Evolutionary conservation across 2,329 filamentous ascomycete species (phyloP).

Genomic region (Aspergillus pseudoglaucus): DNA sequence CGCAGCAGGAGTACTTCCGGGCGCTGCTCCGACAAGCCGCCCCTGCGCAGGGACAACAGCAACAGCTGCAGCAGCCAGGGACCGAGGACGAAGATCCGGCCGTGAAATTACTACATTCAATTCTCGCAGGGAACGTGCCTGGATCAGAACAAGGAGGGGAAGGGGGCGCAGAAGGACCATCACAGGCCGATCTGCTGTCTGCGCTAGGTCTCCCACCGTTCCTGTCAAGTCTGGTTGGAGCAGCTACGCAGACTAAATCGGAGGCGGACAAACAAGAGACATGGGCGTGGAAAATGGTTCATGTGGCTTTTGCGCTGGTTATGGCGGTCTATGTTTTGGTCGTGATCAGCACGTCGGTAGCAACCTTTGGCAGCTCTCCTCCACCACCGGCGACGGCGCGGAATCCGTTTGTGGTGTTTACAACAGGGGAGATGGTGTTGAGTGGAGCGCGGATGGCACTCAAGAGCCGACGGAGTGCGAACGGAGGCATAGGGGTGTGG

Average conservation of each 20-base stretch:
- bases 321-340: constrained; percentile 49
- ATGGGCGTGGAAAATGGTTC: constrained; percentile 51
- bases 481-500: constrained; percentile 24
- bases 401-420: constrained; percentile 41
- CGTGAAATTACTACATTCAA: constrained; percentile 30
- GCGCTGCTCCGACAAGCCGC: constrained; percentile 30
- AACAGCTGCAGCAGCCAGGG: constrained; percentile 8
- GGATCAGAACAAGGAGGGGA: constrained; percentile 14
- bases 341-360: constrained; percentile 29
- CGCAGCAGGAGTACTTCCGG: constrained; percentile 39
- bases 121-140: constrained; percentile 28
- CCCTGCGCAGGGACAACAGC: constrained; percentile 9
- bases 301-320: constrained; percentile 52
- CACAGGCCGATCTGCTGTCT: constrained; percentile 26
- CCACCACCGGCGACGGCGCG: constrained; percentile 40
- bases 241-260: constrained; percentile 31
- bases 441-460: constrained; percentile 30
- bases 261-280: constrained; percentile 29
- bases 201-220: constrained; percentile 41
- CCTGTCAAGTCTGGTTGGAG: constrained; percentile 33
- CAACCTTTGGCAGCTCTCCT: constrained; percentile 33
- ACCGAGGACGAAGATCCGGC: constrained; percentile 27
- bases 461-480: constrained; percentile 17
- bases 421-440: constrained; percentile 41
- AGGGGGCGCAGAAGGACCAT: constrained; percentile 6